Conservation (phyloP, 2,329 filamentous ascomycete species). For the Microdochium nivale region DNA sequence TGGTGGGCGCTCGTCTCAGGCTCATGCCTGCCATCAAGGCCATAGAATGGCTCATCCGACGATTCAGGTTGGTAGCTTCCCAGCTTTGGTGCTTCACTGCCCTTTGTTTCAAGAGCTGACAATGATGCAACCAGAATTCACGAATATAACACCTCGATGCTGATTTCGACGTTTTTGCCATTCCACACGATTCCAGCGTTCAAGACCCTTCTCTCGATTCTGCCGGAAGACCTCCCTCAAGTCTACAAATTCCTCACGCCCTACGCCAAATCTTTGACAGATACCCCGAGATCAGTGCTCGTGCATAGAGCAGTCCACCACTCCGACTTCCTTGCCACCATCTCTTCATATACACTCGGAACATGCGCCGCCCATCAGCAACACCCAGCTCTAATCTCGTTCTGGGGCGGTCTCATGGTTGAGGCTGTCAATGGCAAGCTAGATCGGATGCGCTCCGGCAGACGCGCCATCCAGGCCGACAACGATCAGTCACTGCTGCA, state of each 20-base stretch:
- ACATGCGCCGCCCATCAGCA: slow-evolving; percentile 64
- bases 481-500: slow-evolving; percentile 73
- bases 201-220: slow-evolving; percentile 74
- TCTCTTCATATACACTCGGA: slow-evolving; percentile 73
- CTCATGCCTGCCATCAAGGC: slow-evolving; percentile 84
- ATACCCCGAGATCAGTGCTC: slow-evolving; percentile 71
- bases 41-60: slow-evolving; percentile 87
- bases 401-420: slow-evolving; percentile 84
- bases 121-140: slow-evolving; percentile 57
- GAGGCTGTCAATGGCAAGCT: slow-evolving; percentile 80
- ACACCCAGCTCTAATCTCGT: slow-evolving; percentile 70
- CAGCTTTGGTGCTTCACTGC: background rate
- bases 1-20: slow-evolving; percentile 68
- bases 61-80: slow-evolving; percentile 61
- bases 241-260: slow-evolving; percentile 80
- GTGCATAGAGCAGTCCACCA: slow-evolving; percentile 79
- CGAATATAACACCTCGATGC: slow-evolving; percentile 72
- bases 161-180: slow-evolving; percentile 82
- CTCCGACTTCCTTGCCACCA: slow-evolving; percentile 61
- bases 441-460: slow-evolving; percentile 67
- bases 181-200: slow-evolving; percentile 87
- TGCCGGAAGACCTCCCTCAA: slow-evolving; percentile 65
- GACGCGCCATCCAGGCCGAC: slow-evolving; percentile 66
- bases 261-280: slow-evolving; percentile 70
- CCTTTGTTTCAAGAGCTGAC: slow-evolving; percentile 1